These are phyloP conservation scores for Aphanomyces cochlioides DNA, from an alignment of 352 stramenopile species.

Conservation along the genomic window DNA sequence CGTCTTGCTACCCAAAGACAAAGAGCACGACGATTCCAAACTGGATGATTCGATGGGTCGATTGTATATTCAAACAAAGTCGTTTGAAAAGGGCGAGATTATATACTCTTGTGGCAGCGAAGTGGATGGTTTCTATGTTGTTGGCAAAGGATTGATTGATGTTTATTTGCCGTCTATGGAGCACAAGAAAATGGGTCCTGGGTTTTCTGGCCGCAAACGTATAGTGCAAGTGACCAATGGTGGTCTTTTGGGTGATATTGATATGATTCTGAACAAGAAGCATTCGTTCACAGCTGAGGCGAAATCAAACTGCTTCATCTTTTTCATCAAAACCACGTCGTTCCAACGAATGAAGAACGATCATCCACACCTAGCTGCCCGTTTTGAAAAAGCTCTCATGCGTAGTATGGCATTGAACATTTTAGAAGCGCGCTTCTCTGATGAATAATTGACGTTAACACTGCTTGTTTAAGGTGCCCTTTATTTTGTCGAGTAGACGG, in stretches of 20 bases:
- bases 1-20: constrained; percentile 48
- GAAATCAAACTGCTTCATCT: constrained; percentile 62
- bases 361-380: constrained; percentile 59
- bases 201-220: constrained; percentile 71
- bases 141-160: constrained; percentile 80
- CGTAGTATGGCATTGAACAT: constrained; percentile 80
- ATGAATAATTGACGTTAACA: constrained; percentile 48
- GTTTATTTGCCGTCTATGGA: constrained; percentile 79
- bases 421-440: constrained; percentile 78
- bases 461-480: neutral
- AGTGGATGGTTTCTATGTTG: constrained; percentile 73
- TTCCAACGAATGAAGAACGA: constrained; percentile 64
- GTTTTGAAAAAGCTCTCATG: constrained; percentile 83
- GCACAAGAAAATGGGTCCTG: constrained; percentile 71
- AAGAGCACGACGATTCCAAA: constrained; percentile 28
- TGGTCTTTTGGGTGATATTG: constrained; percentile 69
- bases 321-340: constrained; percentile 73
- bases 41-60: constrained; percentile 64
- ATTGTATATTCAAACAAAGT: constrained; percentile 58
- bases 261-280: constrained; percentile 76
- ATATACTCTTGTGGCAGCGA: constrained; percentile 61
- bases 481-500: neutral
- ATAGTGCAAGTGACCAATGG: constrained; percentile 79
- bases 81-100: constrained; percentile 59
- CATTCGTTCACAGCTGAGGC: constrained; percentile 80